phyloP scores from a whole-genome alignment of 2,329 filamentous ascomycete genomes.

The Fusarium anthophilum region DNA sequence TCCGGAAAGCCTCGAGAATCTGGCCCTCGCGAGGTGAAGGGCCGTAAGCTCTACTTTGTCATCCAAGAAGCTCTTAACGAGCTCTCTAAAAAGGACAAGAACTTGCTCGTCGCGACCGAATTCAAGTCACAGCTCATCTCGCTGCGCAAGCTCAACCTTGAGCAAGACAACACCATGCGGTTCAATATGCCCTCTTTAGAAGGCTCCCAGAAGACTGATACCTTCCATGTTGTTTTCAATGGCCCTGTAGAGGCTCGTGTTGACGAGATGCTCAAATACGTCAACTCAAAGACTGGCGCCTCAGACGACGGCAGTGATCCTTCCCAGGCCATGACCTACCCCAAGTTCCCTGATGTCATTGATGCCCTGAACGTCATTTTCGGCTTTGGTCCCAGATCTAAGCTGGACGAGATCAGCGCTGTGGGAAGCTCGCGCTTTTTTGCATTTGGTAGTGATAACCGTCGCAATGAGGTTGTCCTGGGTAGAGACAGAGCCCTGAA shows the following conservation, averaged over 20 bases:
- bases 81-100: constrained; percentile 46
- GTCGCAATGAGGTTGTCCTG: constrained; percentile 42
- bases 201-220: constrained; percentile 44
- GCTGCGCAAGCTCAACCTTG: constrained; percentile 48
- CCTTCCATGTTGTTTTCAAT: constrained; percentile 54
- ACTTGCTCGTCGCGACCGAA: constrained; percentile 55
- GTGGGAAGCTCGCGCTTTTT: constrained; percentile 62
- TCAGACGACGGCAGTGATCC: constrained; percentile 21
- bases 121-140: constrained; percentile 61
- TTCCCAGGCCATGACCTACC: constrained; percentile 49
- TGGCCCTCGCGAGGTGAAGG: constrained; percentile 49
- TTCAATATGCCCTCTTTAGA: constrained; percentile 49
- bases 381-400: constrained; percentile 54
- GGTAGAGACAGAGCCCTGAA: constrained; percentile 46
- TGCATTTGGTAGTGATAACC: constrained; percentile 46
- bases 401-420: constrained; percentile 47
- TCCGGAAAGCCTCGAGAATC: constrained; percentile 5
- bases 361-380: constrained; percentile 64
- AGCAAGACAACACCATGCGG: constrained; percentile 44
- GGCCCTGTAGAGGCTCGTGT: constrained; percentile 52
- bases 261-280: constrained; percentile 54
- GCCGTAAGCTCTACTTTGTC: constrained; percentile 55
- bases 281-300: constrained; percentile 54
- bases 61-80: constrained; percentile 51
- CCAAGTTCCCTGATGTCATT: constrained; percentile 58